Base-by-base conservation (phyloP, 805 yeast genomes). In the Lipomyces chichibuensis region DNA sequence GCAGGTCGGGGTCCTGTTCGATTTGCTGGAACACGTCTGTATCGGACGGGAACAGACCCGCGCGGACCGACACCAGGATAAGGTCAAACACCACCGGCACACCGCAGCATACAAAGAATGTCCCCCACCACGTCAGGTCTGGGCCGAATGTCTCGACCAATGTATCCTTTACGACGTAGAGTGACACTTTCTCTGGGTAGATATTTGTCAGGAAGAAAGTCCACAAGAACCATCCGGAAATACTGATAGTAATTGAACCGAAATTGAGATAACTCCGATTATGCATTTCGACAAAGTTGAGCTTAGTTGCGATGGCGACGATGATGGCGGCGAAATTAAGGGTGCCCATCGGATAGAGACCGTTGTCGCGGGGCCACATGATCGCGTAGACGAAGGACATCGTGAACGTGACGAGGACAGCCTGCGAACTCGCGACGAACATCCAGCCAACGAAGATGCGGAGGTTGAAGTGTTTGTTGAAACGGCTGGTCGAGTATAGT, bases 81-180 rank as follows among this genome's bases (percentile, higher is more conserved):
- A 90, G 77, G 75, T 95, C 98, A 66, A 90, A 79, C 51, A 87
- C 77, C 14, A 90, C 71, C 1, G 94, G 89, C 62, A 91, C 80
- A 0, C 85, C 78, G 0, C 82, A 76, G 23, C 90, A 75, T 1
- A 87, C 82, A 37, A 91, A 74, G 43, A 90, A 78, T 0, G 91
- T 77, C 0, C 91, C 91, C 98, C 98, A 95, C 86, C 92, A 94
- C 0, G 90, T 83, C n/a, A 81, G 76, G 75, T 95, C 98, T 25
- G 71, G 78, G 27, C 98, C 98, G 80, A 91, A 92, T 61, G 86
- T 86, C 59, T 87, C 77, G 65, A 83, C 81, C 59, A 95, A 80
- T 1, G 95, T 96, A 68, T 84, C 82, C 7, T 82, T 80, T 2
- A 90, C 97, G 76, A 85, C 14, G 90, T 90, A 63, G 85, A 79